phyloP scores from a whole-genome alignment of 805 yeast species.

The Cyberlindnera maclurae region DNA sequence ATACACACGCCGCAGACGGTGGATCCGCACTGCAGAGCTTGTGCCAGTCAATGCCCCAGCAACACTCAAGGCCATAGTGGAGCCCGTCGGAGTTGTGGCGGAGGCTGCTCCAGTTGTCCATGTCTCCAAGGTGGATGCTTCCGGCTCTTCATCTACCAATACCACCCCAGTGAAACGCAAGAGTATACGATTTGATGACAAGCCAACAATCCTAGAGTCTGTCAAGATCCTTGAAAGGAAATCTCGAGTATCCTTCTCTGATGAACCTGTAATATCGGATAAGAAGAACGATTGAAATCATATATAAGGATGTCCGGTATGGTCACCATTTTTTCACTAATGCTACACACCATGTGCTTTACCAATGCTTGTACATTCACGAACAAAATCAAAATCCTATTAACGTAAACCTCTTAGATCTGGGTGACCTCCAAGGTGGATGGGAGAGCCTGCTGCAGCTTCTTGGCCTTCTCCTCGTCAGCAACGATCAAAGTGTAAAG shows the following conservation, averaged over 20 bases:
- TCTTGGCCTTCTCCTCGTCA: slow-evolving; percentile 96
- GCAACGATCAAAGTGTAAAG: slow-evolving; percentile 92
- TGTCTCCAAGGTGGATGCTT: slow-evolving; percentile 18
- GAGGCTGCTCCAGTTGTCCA: slow-evolving; percentile 15
- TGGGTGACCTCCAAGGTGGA: slow-evolving; percentile 74
- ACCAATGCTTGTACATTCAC: slow-evolving; percentile 1
- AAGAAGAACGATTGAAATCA: background rate
- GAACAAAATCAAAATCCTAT: slow-evolving; percentile 1
- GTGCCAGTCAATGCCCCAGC: slow-evolving; percentile 31
- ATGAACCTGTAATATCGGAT: background rate
- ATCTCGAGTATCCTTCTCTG: slow-evolving; percentile 6
- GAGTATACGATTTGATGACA: slow-evolving; percentile 39
- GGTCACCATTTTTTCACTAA: background rate
- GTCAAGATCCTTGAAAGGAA: slow-evolving; percentile 16
- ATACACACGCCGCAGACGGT: slow-evolving; percentile 89
- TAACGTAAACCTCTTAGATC: slow-evolving; percentile 25
- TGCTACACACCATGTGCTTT: background rate
- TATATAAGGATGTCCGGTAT: background rate
- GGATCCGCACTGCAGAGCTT: slow-evolving; percentile 92
- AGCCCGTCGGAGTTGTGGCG: slow-evolving; percentile 2
- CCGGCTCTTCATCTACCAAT: slow-evolving; percentile 12
- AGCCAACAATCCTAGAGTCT: slow-evolving; percentile 22
- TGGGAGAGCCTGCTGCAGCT: slow-evolving; percentile 95
- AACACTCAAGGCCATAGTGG: slow-evolving; percentile 1
- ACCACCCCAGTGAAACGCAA: slow-evolving; percentile 28